Evolutionary conservation across 75 land plant genomes (phyloP), one percentile per base, ranked within the genome.

Genomic region (Pinus albicaulis): DNA sequence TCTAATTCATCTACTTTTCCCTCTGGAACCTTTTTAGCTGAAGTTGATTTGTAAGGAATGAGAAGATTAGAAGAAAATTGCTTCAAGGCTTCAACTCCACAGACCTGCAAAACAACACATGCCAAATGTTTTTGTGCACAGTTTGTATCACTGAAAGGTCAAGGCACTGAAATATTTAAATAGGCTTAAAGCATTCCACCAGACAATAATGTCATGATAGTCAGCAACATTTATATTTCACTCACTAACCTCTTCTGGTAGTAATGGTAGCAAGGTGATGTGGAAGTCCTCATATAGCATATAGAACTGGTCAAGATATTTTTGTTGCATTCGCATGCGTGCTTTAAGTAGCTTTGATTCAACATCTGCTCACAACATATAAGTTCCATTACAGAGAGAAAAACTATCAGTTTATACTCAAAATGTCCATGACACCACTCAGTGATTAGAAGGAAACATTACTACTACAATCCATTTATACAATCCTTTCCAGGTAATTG

Each of bases 231-330:
- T 36, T 28, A 28, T 68, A 68, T 36, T 68, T 36, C 52, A 68
- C 17, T 41, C 22, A 71, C 68, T 71, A 74, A 93, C 96, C 91
- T 96, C 99, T 81, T 94, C 82, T 11, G 97, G 98, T 57, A 96
- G 91, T 77, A 96, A 81, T 25, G 99, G 99, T 77, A 96, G 76
- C 57, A 86, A 89, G 13, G 95, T 94, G 44, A 96, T 92, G 78
- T 96, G 77, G 62, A 96, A 96, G 74, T 96, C 99, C 75, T 96
- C 99, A 76, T 96, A 96, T 66, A 96, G 74, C 85, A 85, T 86
- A 73, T 92, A 92, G 75, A 92, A 96, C 73, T 96, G 99, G 71
- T 96, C 91, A 6, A 96, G 80, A 60, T 96, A 96, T 75, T 96
- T 96, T 73, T 92, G 91, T 59, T 96, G 99, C 99, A 96, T 96